phyloP scores from a whole-genome alignment of 495 filamentous ascomycete species.

The Penicillium simplicissimum region DNA sequence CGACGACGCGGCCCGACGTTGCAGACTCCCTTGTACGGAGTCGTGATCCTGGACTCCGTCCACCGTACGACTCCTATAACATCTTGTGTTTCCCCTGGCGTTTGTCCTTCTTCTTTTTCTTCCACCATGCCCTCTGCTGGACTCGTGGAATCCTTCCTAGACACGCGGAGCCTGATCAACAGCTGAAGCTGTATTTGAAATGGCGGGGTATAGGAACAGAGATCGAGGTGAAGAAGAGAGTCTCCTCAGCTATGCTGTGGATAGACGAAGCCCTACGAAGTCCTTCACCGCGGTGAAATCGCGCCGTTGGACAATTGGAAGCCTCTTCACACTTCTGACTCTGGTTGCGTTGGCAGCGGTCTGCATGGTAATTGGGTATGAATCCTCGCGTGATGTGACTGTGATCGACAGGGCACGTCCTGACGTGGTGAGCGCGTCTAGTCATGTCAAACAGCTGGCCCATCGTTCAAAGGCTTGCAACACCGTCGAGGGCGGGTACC shows the following conservation, averaged over 20 bases:
- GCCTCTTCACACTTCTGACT: slow-evolving; percentile 7
- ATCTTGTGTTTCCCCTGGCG: not conserved
- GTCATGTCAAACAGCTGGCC: not conserved
- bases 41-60: not conserved
- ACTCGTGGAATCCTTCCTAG: not conserved
- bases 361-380: slow-evolving; percentile 18
- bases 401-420: not conserved
- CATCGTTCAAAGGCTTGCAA: slow-evolving; percentile 48
- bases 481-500: slow-evolving; percentile 60
- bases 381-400: slow-evolving; percentile 4
- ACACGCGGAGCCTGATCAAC: not conserved
- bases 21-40: not conserved
- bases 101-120: not conserved
- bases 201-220: slow-evolving; percentile 2
- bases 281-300: not conserved
- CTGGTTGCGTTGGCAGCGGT: not conserved
- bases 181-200: not conserved
- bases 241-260: slow-evolving; percentile 8
- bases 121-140: not conserved
- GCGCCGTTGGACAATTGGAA: slow-evolving; percentile 5
- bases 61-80: not conserved
- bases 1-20: not conserved
- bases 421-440: slow-evolving; percentile 13
- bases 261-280: not conserved
- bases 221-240: slow-evolving; percentile 5